Conservation (phyloP, 805 yeast genomes). For the Metschnikowia borealis region DNA sequence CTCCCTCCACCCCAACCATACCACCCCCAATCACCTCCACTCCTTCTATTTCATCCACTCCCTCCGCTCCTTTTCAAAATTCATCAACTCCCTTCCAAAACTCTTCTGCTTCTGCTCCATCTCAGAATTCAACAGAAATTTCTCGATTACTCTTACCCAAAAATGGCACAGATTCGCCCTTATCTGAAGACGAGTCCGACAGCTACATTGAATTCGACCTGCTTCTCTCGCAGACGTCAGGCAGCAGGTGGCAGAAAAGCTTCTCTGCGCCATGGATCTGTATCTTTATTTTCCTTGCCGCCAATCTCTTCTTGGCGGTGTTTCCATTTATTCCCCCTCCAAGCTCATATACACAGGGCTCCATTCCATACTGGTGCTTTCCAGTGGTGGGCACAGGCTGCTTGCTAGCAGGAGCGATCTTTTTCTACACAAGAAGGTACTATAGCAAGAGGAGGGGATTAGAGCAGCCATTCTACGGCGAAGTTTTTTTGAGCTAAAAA, state of each 20-base stretch:
- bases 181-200: constrained; percentile 9
- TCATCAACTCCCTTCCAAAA: too few relatives aligned
- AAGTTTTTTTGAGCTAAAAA: background rate
- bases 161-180: background rate
- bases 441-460: constrained; percentile 8
- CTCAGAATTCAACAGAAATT: background rate
- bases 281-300: constrained; percentile 36
- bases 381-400: constrained; percentile 51
- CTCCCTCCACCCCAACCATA: too few relatives aligned
- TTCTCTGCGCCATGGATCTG: constrained; percentile 30
- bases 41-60: too few relatives aligned
- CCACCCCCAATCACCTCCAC: too few relatives aligned
- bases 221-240: constrained; percentile 10
- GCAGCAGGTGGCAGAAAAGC: constrained; percentile 2
- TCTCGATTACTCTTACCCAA: background rate
- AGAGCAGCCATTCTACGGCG: constrained; percentile 18
- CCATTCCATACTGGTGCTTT: constrained; percentile 55
- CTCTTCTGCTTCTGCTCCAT: too few relatives aligned
- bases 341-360: constrained; percentile 18
- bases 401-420: constrained; percentile 38
- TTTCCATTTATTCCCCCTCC: constrained; percentile 59
- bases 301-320: constrained; percentile 49
- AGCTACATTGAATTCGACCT: constrained; percentile 17
- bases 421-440: constrained; percentile 15
- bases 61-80: too few relatives aligned